These are phyloP conservation scores for Ambrosiella beaveri DNA, from an alignment of 2,329 filamentous ascomycete species.

Conservation along the genomic window DNA sequence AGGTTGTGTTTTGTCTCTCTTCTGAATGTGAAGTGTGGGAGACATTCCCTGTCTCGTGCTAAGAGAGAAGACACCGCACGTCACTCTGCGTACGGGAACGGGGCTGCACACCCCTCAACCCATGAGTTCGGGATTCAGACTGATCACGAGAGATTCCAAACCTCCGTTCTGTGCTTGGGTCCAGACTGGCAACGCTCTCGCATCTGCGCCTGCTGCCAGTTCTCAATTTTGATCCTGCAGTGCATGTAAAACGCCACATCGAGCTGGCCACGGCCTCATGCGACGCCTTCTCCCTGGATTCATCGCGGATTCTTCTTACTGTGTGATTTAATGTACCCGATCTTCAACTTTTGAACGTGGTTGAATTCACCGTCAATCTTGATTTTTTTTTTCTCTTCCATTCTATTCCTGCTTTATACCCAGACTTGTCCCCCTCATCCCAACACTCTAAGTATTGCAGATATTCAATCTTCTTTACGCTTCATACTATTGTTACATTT, in stretches of 20 bases:
- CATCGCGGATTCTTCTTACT: neutral
- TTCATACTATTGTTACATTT: neutral
- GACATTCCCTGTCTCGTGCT: neutral
- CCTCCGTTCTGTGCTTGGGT: neutral
- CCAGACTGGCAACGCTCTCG: neutral
- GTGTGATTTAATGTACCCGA: conserved; percentile 2
- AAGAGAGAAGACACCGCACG: neutral
- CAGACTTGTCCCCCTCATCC: neutral
- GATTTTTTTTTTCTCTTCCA: conserved; percentile 1
- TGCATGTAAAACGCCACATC: conserved; percentile 6
- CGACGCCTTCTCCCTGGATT: conserved; percentile 4
- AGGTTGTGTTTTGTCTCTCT: conserved; percentile 1
- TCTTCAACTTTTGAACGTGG: conserved; percentile 4
- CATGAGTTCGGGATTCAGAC: neutral
- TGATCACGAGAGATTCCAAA: neutral
- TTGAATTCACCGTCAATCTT: neutral
- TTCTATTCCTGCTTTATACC: neutral
- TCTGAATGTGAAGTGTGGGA: neutral
- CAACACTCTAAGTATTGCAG: neutral
- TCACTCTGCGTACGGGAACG: neutral
- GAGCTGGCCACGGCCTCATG: conserved; percentile 9
- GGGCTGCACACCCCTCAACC: neutral
- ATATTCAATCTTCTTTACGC: neutral
- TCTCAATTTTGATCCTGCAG: neutral
- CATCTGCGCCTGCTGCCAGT: neutral